These are phyloP conservation scores for Tulasnella sp. DNA, from an alignment of 768 basidiomycete genomes.

Conservation along the genomic window DNA sequence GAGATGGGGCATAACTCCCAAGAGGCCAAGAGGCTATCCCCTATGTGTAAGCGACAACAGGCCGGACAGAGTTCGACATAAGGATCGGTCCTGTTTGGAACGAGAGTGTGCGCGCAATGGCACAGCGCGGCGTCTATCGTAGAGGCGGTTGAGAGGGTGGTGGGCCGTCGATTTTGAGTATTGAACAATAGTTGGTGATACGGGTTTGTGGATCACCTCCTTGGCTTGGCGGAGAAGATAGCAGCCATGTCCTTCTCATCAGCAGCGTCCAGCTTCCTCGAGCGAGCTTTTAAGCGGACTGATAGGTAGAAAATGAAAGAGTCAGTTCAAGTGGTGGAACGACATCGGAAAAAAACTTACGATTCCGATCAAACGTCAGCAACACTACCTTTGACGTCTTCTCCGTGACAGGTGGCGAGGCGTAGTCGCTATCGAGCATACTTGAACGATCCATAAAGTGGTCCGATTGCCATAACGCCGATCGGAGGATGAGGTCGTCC, in stretches of 20 bases:
- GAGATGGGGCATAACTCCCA: too few species aligned
- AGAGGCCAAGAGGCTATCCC: too few species aligned
- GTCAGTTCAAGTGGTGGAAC: conserved; percentile 15
- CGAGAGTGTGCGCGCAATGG: too few species aligned
- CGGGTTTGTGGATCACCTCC: not conserved
- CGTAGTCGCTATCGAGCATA: conserved; percentile 39
- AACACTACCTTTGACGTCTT: conserved; percentile 71
- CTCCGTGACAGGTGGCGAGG: conserved; percentile 26
- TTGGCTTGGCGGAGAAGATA: conserved; percentile 36
- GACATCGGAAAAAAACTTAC: conserved; percentile 30
- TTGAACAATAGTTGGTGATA: not conserved
- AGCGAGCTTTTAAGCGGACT: conserved; percentile 88
- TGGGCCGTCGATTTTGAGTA: too few species aligned
- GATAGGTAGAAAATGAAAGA: conserved; percentile 13
- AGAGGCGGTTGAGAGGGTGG: too few species aligned
- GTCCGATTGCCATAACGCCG: conserved; percentile 86
- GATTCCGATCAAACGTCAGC: conserved; percentile 83
- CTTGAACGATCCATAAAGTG: conserved; percentile 82
- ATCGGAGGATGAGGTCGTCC: conserved; percentile 91
- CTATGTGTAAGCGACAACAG: too few species aligned
- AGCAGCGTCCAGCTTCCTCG: conserved; percentile 73
- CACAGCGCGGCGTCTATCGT: too few species aligned
- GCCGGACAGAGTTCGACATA: too few species aligned
- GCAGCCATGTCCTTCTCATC: conserved; percentile 75
- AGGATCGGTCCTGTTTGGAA: too few species aligned